Evolutionary conservation across 306 rosid genomes (phyloP).

Genomic region (Betula pendula): DNA sequence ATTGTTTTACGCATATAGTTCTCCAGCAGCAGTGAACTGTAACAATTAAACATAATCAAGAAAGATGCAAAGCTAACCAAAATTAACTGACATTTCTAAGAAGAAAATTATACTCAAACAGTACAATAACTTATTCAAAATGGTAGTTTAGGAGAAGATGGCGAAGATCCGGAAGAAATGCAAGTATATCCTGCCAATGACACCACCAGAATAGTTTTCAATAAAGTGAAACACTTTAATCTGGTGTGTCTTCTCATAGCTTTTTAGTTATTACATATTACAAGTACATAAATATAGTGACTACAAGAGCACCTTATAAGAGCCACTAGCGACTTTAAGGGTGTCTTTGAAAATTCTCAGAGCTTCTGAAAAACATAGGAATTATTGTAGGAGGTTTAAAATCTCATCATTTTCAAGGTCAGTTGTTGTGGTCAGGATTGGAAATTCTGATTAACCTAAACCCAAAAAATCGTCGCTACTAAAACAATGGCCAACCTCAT

Average conservation of each 20-base stretch:
- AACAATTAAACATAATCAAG: constrained; percentile 3
- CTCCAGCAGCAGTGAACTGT: constrained; percentile 10
- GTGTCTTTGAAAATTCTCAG: neutral
- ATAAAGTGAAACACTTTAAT: neutral
- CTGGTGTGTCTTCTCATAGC: neutral
- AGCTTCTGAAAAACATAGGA: neutral
- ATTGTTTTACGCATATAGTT: neutral
- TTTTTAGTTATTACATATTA: neutral
- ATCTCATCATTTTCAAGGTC: neutral
- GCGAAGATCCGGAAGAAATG: neutral
- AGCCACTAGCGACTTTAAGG: neutral
- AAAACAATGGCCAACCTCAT: neutral
- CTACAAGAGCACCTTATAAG: neutral
- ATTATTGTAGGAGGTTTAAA: neutral
- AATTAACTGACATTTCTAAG: neutral
- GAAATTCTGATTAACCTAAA: neutral
- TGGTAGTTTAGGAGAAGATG: neutral
- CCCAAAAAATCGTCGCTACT: neutral
- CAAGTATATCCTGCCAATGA: neutral
- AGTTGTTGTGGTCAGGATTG: neutral
- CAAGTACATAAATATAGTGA: neutral
- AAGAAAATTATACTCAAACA: neutral
- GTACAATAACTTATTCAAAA: neutral
- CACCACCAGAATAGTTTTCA: neutral
- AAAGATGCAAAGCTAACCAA: constrained; percentile 2